Percentiles rank a stretch among this genome's conserved stretches.
phyloP scores from a whole-genome alignment of 768 basidiomycete species.

The Nidularia pulvinata region DNA sequence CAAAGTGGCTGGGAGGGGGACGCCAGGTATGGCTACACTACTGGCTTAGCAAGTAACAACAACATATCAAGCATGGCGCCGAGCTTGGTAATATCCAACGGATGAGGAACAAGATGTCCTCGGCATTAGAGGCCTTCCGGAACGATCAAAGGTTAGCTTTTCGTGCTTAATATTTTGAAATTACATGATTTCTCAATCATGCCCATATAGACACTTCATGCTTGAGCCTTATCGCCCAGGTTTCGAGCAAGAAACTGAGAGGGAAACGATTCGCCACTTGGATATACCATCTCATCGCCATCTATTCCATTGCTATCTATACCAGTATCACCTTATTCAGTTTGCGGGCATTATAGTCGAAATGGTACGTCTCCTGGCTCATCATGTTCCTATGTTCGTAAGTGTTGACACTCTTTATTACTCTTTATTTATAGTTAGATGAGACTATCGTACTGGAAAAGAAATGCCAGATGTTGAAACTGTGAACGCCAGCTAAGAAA shows the following conservation, averaged over 20 bases:
- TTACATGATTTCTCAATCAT: neutral
- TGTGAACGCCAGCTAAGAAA: conserved; percentile 60
- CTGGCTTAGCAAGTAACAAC: conserved; percentile 26
- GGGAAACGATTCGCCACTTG: conserved; percentile 4
- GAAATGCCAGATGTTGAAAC: conserved; percentile 27
- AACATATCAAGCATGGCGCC: conserved; percentile 23
- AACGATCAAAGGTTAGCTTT: conserved; percentile 45
- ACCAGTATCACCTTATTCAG: conserved; percentile 56
- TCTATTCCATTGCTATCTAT: conserved; percentile 75
- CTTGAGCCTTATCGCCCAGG: conserved; percentile 61
- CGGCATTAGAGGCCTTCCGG: conserved; percentile 43
- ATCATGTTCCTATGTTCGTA: too few species aligned
- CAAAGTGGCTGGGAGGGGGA: conserved; percentile 49
- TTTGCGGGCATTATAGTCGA: conserved; percentile 32
- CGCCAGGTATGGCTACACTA: conserved; percentile 32
- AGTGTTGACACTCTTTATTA: neutral
- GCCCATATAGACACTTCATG: conserved; percentile 31
- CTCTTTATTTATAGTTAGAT: conserved; percentile 46
- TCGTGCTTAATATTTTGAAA: neutral
- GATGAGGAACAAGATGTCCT: conserved; percentile 30
- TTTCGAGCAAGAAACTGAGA: conserved; percentile 35
- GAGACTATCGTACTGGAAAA: conserved; percentile 58
- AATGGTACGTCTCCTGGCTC: conserved; percentile 28
- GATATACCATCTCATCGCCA: conserved; percentile 63
- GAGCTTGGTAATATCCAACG: conserved; percentile 33